Conservation (phyloP, 345 rosid genomes). For the Rhizophora apiculata region DNA sequence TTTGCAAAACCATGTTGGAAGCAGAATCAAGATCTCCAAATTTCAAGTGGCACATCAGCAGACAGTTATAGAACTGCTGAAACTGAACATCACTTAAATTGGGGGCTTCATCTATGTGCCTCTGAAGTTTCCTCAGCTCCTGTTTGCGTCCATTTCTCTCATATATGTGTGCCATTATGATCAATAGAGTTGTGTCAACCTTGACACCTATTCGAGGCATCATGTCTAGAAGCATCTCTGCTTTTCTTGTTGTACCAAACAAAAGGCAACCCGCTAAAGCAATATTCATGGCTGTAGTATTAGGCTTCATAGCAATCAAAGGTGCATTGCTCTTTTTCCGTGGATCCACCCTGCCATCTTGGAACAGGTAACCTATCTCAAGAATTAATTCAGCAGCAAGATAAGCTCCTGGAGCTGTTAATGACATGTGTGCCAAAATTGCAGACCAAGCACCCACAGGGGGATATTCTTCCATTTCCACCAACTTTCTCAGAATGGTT, state of each 20-base stretch:
- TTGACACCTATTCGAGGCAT: slow-evolving; percentile 62
- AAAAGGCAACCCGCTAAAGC: slow-evolving; percentile 79
- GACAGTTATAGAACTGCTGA: slow-evolving; percentile 71
- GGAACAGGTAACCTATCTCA: slow-evolving; percentile 81
- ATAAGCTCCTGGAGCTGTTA: slow-evolving; percentile 65
- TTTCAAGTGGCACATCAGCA: slow-evolving; percentile 77
- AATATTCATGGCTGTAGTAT: slow-evolving; percentile 58
- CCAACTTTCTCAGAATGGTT: slow-evolving; percentile 67
- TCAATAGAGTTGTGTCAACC: slow-evolving; percentile 56
- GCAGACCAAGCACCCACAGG: slow-evolving; percentile 79
- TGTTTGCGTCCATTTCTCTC: slow-evolving; percentile 87
- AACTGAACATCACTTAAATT: slow-evolving; percentile 61
- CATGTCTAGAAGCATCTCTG: slow-evolving; percentile 82
- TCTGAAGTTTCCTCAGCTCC: slow-evolving; percentile 76
- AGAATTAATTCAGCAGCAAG: slow-evolving; percentile 82
- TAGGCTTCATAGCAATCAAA: slow-evolving; percentile 86
- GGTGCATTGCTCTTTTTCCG: slow-evolving; percentile 78
- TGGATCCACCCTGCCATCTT: slow-evolving; percentile 70
- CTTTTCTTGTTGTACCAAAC: slow-evolving; percentile 83
- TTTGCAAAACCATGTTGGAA: slow-evolving; percentile 76
- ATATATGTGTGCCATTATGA: slow-evolving; percentile 73
- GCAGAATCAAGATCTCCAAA: slow-evolving; percentile 84
- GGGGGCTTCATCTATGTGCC: slow-evolving; percentile 76
- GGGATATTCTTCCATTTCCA: slow-evolving; percentile 66
- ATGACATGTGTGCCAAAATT: slow-evolving; percentile 66